Evolutionary conservation across 345 rosid genomes (phyloP).

Genomic region (Bruguiera gymnorhiza): DNA sequence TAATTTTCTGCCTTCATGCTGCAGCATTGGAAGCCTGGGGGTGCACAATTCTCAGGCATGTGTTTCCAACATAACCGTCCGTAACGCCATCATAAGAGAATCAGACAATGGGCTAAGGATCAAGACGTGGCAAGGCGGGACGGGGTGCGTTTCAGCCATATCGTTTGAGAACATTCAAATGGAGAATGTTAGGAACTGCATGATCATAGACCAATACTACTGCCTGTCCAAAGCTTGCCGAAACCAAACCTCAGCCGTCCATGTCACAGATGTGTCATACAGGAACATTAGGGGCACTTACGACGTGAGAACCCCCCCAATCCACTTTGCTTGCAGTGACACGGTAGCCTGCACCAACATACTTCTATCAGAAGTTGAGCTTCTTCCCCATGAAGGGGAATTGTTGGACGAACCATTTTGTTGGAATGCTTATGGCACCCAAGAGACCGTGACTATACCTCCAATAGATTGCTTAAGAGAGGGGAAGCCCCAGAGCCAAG

Average conservation of each 20-base stretch:
- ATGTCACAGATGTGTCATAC: conserved; percentile 55
- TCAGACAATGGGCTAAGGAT: conserved; percentile 90
- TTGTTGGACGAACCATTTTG: conserved; percentile 94
- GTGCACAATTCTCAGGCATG: conserved; percentile 93
- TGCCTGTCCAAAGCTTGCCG: conserved; percentile 60
- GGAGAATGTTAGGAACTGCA: conserved; percentile 91
- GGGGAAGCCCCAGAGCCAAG: conserved; percentile 54
- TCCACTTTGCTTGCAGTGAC: conserved; percentile 94
- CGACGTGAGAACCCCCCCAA: conserved; percentile 72
- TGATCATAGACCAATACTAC: conserved; percentile 86
- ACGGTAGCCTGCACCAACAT: conserved; percentile 88
- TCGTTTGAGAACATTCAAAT: conserved; percentile 78
- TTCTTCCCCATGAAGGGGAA: conserved; percentile 78
- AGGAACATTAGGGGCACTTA: conserved; percentile 88
- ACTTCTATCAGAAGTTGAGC: conserved; percentile 86
- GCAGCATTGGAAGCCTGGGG: conserved; percentile 94
- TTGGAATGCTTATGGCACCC: conserved; percentile 90
- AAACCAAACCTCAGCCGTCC: conserved; percentile 85
- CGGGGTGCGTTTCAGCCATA: conserved; percentile 66
- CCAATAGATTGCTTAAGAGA: conserved; percentile 73
- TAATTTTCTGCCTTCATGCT: neutral
- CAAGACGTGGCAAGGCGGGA: conserved; percentile 98
- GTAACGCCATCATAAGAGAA: conserved; percentile 58
- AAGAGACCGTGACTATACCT: conserved; percentile 79
- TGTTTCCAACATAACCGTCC: conserved; percentile 80